These are phyloP conservation scores for Coccinonectria pachysandricola DNA, from an alignment of 2,329 filamentous ascomycete species.

Conservation along the genomic window DNA sequence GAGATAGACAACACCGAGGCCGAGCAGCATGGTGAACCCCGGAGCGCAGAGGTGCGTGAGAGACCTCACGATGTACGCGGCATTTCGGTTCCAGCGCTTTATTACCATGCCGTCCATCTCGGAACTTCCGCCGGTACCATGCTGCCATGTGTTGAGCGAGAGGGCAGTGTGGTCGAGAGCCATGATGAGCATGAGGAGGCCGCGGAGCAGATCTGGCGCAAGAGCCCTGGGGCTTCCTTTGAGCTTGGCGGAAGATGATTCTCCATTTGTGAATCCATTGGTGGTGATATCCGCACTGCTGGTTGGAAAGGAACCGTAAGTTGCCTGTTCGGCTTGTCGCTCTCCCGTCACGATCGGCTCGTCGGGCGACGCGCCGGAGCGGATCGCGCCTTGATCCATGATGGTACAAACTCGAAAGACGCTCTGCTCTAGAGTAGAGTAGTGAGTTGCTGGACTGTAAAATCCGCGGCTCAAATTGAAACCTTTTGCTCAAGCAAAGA, in stretches of 20 bases:
- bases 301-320: constrained; percentile 4
- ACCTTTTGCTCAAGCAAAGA: too few species aligned
- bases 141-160: constrained; percentile 29
- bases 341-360: too few species aligned
- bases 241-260: too few species aligned
- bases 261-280: too few species aligned
- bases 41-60: constrained; percentile 36
- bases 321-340: too few species aligned
- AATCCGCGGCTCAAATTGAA: too few species aligned
- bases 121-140: constrained; percentile 26
- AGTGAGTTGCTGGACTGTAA: too few species aligned
- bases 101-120: constrained; percentile 28
- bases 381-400: too few species aligned
- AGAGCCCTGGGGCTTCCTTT: constrained; percentile 22
- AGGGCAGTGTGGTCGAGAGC: constrained; percentile 33
- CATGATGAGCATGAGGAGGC: constrained; percentile 35
- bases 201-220: constrained; percentile 34
- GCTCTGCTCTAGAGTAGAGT: too few species aligned
- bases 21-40: constrained; percentile 36
- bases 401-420: too few species aligned
- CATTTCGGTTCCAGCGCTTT: constrained; percentile 26
- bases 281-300: too few species aligned
- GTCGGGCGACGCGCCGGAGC: too few species aligned
- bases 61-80: constrained; percentile 29
- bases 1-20: constrained; percentile 35